These are phyloP conservation scores for Heritiera littoralis DNA, from an alignment of 345 rosid genomes.

Conservation along the genomic window DNA sequence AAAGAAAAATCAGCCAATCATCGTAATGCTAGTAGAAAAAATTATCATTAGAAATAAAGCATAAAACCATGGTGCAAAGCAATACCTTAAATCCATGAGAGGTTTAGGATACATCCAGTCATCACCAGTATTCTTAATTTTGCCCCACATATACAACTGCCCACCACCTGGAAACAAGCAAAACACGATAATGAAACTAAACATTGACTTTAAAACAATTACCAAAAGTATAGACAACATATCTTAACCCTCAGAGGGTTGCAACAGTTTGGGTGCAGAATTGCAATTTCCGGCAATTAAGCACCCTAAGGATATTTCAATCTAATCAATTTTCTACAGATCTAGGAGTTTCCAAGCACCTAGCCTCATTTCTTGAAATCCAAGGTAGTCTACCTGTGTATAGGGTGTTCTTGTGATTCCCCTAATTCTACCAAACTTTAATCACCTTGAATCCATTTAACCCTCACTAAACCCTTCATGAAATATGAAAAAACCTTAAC, in stretches of 20 bases:
- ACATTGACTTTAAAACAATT: background rate
- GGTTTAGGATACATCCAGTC: conserved; percentile 99
- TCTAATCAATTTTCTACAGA: background rate
- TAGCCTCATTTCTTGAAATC: background rate
- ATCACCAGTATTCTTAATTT: conserved; percentile 85
- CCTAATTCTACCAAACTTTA: background rate
- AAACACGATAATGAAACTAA: background rate
- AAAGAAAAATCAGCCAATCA: background rate
- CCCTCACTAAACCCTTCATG: background rate
- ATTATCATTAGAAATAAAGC: background rate
- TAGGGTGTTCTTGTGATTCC: background rate
- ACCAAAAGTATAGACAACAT: background rate
- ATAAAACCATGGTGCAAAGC: background rate
- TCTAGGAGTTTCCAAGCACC: background rate
- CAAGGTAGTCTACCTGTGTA: background rate
- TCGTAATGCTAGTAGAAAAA: background rate
- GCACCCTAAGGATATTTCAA: background rate
- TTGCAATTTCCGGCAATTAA: background rate
- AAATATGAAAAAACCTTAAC: background rate
- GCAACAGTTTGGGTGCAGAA: background rate
- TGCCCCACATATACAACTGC: conserved; percentile 99
- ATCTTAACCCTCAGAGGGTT: background rate
- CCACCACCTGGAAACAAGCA: conserved; percentile 71
- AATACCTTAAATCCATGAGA: conserved; percentile 92
- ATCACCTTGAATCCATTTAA: background rate